Evolutionary conservation across 1,284 basidiomycete genomes (phyloP), one percentile per base, ranked within the genome.

Genomic region (Erythrobasidium hasegawianum): DNA sequence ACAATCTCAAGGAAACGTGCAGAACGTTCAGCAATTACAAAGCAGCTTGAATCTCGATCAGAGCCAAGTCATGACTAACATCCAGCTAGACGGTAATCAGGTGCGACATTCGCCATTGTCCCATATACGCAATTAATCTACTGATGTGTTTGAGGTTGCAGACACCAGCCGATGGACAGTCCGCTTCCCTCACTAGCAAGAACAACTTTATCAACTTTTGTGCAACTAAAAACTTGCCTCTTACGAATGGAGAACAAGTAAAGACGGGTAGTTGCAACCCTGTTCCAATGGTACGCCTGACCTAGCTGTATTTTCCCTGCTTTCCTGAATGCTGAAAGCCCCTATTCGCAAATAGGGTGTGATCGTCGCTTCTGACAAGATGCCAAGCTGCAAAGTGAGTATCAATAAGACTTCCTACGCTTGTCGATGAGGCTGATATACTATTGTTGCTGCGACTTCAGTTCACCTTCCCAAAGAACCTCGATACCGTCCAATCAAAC

Each of bases 151-250:
- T n/a, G n/a, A 24, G 16, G 53, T 11, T 26, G 53, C n/a, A n/a
- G 55, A 16, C 27, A 4, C 53, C 52, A 71, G 75, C 77, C 22
- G 79, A 76, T 72, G 82, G 83, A 64, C 84, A 85, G 75, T 82
- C 83, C 59, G 74, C 83, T 3, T 86, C 84, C 11, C 74, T 83
- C 59, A 86, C 85, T 16, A 84, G 83, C 49, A 79, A 78, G 45
- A 87, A 88, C 80, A 87, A 87, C 79, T 87, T 85, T 77, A 86
- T 87, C 80, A 85, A 86, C 80, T 85, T 84, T 78, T 86, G 84
- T 73, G 73, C 81, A 40, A 83, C 80, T 24, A 78, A 80, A 41
- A 79, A 82, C 69, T 78, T 82, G 57, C 82, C 83, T 40, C 80
- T 86, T 71, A 86, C 83, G 29, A 81, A 85, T 73, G 72, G 73